A percentile compares a stretch with the other conserved stretches of the same genome.
phyloP scores from a whole-genome alignment of 108 stramenopile species.

The Craspedostauros australis region DNA sequence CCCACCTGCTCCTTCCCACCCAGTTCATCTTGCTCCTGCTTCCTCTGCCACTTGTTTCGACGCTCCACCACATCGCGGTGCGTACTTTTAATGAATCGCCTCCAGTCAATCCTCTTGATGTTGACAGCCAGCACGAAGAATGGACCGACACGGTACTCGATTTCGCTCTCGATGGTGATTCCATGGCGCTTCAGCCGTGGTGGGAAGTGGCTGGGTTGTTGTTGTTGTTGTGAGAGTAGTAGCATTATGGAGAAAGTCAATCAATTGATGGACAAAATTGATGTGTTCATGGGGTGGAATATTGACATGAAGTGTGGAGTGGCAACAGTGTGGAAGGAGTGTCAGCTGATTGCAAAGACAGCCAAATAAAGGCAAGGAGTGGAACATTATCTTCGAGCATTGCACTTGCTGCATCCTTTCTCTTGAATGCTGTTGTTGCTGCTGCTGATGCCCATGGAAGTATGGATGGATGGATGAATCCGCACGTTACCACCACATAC shows the following conservation, averaged over 20 bases:
- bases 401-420: no score
- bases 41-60: conserved; percentile 23
- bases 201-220: no score
- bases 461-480: not conserved
- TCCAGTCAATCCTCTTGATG: conserved; percentile 60
- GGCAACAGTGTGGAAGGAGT: no score
- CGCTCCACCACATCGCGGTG: conserved; percentile 32
- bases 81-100: conserved; percentile 43
- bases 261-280: no score
- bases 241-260: no score
- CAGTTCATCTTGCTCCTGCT: conserved; percentile 14
- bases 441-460: not conserved
- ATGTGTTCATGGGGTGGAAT: no score
- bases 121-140: conserved; percentile 80
- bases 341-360: no score
- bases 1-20: not conserved
- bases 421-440: no score
- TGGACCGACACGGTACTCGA: conserved; percentile 73
- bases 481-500: not conserved
- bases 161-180: conserved; percentile 68
- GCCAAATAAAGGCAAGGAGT: no score
- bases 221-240: no score
- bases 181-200: conserved; percentile 53
- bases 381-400: no score
- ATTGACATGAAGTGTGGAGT: not conserved